phyloP scores from a whole-genome alignment of 192 early-diverging fungal genomes.

The Coemansia sp. region DNA sequence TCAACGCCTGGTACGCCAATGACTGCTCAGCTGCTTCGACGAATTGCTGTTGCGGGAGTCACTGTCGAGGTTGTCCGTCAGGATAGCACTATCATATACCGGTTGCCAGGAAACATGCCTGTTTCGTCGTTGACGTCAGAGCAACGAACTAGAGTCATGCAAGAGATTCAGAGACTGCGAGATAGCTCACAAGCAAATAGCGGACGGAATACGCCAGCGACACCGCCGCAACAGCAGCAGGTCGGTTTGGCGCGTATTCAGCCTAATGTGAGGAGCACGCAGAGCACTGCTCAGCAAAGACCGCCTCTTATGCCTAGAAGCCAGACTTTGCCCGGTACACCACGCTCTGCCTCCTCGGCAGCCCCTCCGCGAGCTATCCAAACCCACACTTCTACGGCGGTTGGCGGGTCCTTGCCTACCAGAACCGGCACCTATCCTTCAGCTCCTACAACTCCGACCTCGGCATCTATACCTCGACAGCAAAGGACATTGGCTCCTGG shows the following conservation, averaged over 20 bases:
- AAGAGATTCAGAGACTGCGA: constrained; percentile 44
- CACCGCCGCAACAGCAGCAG: not conserved
- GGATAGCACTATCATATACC: constrained; percentile 45
- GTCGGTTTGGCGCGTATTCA: not conserved
- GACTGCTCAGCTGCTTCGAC: constrained; percentile 32
- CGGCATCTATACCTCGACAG: not conserved
- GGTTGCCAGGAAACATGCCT: constrained; percentile 50
- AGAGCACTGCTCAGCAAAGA: not conserved
- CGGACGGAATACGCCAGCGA: not conserved
- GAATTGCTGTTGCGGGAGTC: constrained; percentile 40
- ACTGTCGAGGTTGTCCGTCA: constrained; percentile 51
- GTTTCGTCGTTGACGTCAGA: constrained; percentile 50
- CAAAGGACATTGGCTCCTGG: constrained; percentile 8
- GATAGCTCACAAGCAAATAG: constrained; percentile 13
- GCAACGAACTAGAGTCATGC: constrained; percentile 47
- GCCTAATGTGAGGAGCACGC: not conserved
- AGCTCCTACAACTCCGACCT: constrained; percentile 5
- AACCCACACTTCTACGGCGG: not conserved
- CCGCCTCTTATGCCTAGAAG: constrained; percentile 1
- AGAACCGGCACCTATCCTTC: not conserved
- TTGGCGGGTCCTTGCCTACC: not conserved
- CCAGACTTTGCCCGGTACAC: not conserved
- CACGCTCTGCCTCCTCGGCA: not conserved
- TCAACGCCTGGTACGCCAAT: not conserved
- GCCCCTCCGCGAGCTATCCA: not conserved